phyloP scores from a whole-genome alignment of 2,329 filamentous ascomycete genomes.

The Talaromyces albobiverticillius region DNA sequence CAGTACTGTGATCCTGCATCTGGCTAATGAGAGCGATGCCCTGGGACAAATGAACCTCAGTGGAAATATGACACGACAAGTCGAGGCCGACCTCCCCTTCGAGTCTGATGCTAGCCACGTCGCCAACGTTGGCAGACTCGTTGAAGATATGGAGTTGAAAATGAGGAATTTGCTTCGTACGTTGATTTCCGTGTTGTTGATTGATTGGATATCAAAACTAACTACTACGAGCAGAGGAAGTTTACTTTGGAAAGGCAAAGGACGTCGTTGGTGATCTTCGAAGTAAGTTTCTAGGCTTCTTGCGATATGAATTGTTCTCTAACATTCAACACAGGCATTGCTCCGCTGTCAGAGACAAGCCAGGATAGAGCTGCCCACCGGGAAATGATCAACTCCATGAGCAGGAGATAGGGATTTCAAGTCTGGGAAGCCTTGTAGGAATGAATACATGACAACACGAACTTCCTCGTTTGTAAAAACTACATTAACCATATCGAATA shows the following conservation, averaged over 20 bases:
- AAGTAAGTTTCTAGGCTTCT: constrained; percentile 52
- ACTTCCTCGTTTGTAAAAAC: neutral
- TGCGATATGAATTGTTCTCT: constrained; percentile 15
- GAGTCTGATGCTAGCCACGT: constrained; percentile 92
- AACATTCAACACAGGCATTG: constrained; percentile 52
- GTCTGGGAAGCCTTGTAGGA: neutral
- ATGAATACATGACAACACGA: neutral
- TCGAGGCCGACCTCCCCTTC: constrained; percentile 86
- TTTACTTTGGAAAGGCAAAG: constrained; percentile 99
- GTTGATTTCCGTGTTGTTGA: constrained; percentile 18
- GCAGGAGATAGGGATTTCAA: constrained; percentile 17
- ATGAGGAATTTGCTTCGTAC: constrained; percentile 89
- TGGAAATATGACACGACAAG: constrained; percentile 96
- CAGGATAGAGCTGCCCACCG: constrained; percentile 79
- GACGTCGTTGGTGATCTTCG: constrained; percentile 94
- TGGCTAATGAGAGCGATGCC: constrained; percentile 65
- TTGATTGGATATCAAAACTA: neutral
- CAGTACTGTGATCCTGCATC: constrained; percentile 88
- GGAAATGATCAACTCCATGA: constrained; percentile 73
- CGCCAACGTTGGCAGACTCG: constrained; percentile 86
- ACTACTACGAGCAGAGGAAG: constrained; percentile 62
- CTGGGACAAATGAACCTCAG: constrained; percentile 88
- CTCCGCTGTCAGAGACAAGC: constrained; percentile 77
- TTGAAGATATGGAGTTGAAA: constrained; percentile 99
- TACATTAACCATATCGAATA: neutral